Evolutionary conservation across 2,329 filamentous ascomycete species (phyloP), one percentile per base, ranked within the genome.

Genomic region (Chlorencoelia australis): DNA sequence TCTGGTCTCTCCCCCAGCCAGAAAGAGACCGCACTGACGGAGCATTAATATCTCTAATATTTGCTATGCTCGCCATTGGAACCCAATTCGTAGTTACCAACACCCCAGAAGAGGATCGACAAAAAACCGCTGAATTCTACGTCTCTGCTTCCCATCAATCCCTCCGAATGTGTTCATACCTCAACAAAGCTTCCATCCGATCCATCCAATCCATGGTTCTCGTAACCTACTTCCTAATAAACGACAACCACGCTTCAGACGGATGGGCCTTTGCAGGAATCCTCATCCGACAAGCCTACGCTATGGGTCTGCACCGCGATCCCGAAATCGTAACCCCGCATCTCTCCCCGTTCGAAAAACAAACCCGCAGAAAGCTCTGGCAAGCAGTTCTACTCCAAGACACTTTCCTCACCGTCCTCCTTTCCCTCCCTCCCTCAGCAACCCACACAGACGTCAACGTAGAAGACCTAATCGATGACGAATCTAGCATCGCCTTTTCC

Each of bases 201-300:
- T 82, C 81, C 1, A 75, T 88, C 20, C 81, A 86, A 57, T 75
- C 83, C 29, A 88, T 88, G 82, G 78, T 87, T 0, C 60, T 89
- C n/a, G 76, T 87, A 41, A 78, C 77, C 0, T 88, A 88, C 53
- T 89, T 89, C 49, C 65, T 89, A 22, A 87, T 88, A 63, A 89
- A 89, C 50, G 82, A 89, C 57, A 87, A 87, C 50, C 82, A 88
- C 50, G 82, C 82, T 4, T 83, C 79, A 0, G 83, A 89, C 54
- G 83, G 82, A 1, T 89, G 82, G 77, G 79, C 82, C 0, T 89
- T 87, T 64, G 80, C 79, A 0, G 83, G 83, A 5, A 79, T 89
- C 17, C 59, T 86, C 15, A 77, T 85, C 45, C 70, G 82, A 17
- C 83, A 89, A 58, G 75, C 82, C 0, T 88, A 87, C 50, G 83